These are phyloP conservation scores for Apiotrichum domesticum DNA, from an alignment of 1,284 basidiomycete species.

Conservation along the genomic window DNA sequence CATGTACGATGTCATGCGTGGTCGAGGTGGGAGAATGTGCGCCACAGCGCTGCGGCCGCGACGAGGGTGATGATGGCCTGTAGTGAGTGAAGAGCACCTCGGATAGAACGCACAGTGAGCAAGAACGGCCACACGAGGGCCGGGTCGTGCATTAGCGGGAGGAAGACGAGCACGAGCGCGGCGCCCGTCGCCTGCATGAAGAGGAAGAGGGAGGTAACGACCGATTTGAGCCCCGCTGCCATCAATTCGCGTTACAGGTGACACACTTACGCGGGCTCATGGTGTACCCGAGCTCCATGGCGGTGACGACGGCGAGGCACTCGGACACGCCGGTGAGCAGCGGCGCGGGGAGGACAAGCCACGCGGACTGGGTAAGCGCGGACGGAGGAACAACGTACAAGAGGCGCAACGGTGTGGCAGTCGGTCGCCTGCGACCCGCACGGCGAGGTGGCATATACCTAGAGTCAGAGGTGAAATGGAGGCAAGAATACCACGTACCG, in stretches of 20 bases:
- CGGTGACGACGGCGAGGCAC: slow-evolving; percentile 23
- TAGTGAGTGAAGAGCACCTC: background rate
- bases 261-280: slow-evolving; percentile 25
- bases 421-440: slow-evolving; percentile 23
- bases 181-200: slow-evolving; percentile 24
- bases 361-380: slow-evolving; percentile 18
- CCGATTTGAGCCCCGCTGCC: slow-evolving; percentile 22
- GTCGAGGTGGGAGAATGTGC: slow-evolving; percentile 22
- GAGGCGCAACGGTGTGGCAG: slow-evolving; percentile 14
- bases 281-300: slow-evolving; percentile 27
- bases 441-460: slow-evolving; percentile 26
- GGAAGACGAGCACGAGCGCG: slow-evolving; percentile 18
- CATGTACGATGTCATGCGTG: background rate
- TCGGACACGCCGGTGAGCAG: slow-evolving; percentile 25
- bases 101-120: slow-evolving; percentile 18
- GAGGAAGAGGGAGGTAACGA: slow-evolving; percentile 25
- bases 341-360: slow-evolving; percentile 23
- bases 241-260: background rate
- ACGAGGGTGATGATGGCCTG: slow-evolving; percentile 18
- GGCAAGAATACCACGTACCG: slow-evolving; percentile 7
- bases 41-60: slow-evolving; percentile 17
- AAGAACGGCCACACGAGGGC: slow-evolving; percentile 25
- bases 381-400: slow-evolving; percentile 4
- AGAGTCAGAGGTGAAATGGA: background rate
- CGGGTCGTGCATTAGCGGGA: slow-evolving; percentile 27